Conservation (phyloP, 1,139 yeast genomes). For the Wickerhamomyces sp. region DNA sequence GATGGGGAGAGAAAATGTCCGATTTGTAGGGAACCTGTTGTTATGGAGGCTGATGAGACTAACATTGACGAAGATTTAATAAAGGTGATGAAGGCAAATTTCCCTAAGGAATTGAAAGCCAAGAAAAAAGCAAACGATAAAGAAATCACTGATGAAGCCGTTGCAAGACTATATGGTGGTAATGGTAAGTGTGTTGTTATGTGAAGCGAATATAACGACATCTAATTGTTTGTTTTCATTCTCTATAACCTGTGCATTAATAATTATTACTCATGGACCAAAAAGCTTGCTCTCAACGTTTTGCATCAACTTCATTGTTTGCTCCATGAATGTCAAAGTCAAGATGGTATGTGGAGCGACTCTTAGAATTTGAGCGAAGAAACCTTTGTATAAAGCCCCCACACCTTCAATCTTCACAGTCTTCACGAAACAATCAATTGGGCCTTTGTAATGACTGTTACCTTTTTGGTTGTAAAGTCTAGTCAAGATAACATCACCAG, state of each 20-base stretch:
- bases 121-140: conserved; percentile 55
- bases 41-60: conserved; percentile 50
- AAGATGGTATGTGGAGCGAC: conserved; percentile 94
- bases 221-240: not conserved
- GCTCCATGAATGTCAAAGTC: conserved; percentile 92
- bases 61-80: conserved; percentile 55
- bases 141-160: conserved; percentile 42
- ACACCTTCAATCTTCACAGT: conserved; percentile 83
- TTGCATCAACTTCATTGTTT: conserved; percentile 64
- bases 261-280: no score
- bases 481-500: conserved; percentile 93
- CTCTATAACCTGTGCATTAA: no score
- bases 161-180: conserved; percentile 23
- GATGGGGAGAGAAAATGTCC: conserved; percentile 59
- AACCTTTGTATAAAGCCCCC: conserved; percentile 87
- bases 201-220: not conserved
- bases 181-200: conserved; percentile 12
- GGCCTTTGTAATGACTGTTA: conserved; percentile 74
- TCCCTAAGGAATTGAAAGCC: conserved; percentile 62
- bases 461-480: conserved; percentile 95
- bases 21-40: conserved; percentile 54
- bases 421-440: conserved; percentile 81
- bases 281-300: conserved; percentile 31
- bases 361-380: conserved; percentile 85
- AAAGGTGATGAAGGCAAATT: conserved; percentile 49